Base-by-base conservation (phyloP, 805 yeast genomes). In the Lipomyces starkeyi region DNA sequence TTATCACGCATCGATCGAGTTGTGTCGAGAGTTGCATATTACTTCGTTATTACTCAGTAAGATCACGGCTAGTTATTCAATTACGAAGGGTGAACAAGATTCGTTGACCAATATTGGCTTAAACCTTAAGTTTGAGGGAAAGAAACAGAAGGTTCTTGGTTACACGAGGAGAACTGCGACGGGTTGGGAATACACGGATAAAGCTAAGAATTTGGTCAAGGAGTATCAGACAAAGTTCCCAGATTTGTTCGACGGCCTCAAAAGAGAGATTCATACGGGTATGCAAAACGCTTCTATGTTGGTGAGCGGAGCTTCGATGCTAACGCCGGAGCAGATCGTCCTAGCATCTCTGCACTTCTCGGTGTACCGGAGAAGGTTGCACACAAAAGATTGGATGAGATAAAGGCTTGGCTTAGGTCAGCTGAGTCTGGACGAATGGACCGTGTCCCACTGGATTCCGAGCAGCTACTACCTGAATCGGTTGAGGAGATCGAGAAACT, bases 101-200 rank as follows among this genome's bases (percentile, higher is more conserved):
- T 84, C 84, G 71, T 74, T 83, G 9, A 3, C 20, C 22, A 90
- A 93, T 75, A 82, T 95, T 74, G 98, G 98, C 25, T 81, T 95
- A 71, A 91, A 89, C 66, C 82, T 95, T 77, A 93, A 93, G 79
- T 90, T 88, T 78, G 97, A 93, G 72, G 86, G 86, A 27, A 86
- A 86, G 68, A 86, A 92, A 73, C 85, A 86, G 74, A 94, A 94
- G 78, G 98, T 91, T 2, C 83, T 93, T 70, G 99, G 98, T 3
- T 94, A 87, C 80, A 87, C 97, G 1, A 85, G 88, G 67, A 87
- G 88, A 74, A 81, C 79, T 55, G 84, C 82, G 32, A 82, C 83
- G 61, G 88, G 87, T 27, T 95, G 99, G 99, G 92, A 88, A 73
- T 95, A 83, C 78, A 90, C 96, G 71, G 87, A 86, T 9, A 80